Percentiles rank a stretch among this genome's conserved stretches.
Evolutionary conservation across 108 stramenopile genomes (phyloP).

Genomic region (Cyclostephanos invisitatus): DNA sequence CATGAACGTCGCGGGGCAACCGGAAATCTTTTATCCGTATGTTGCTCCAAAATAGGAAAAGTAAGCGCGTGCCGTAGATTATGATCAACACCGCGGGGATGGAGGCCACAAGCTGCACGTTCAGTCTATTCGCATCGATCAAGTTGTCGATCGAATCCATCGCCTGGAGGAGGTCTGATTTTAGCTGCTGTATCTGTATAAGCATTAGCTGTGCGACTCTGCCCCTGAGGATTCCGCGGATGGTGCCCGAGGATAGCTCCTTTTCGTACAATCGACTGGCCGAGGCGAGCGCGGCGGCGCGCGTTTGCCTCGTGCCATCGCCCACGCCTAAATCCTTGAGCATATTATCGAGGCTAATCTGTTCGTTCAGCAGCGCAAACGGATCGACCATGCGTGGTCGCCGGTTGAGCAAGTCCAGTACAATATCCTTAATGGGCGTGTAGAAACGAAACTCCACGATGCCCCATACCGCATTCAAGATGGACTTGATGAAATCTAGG

Average conservation of each 20-base stretch:
- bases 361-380: slow-evolving; percentile 65
- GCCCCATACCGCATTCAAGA: slow-evolving; percentile 47
- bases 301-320: slow-evolving; percentile 63
- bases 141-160: slow-evolving; percentile 77
- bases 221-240: slow-evolving; percentile 62
- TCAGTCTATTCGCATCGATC: slow-evolving; percentile 72
- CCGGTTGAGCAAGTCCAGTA: slow-evolving; percentile 60
- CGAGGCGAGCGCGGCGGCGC: slow-evolving; percentile 55
- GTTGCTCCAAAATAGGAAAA: slow-evolving; percentile 64
- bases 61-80: slow-evolving; percentile 58
- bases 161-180: slow-evolving; percentile 67
- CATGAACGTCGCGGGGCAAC: slow-evolving; percentile 65
- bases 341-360: slow-evolving; percentile 75
- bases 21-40: slow-evolving; percentile 69
- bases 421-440: slow-evolving; percentile 67
- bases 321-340: slow-evolving; percentile 74
- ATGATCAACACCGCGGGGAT: slow-evolving; percentile 73
- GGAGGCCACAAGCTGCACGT: slow-evolving; percentile 74
- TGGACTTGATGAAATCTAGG: slow-evolving; percentile 34
- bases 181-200: slow-evolving; percentile 84
- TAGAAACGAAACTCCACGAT: slow-evolving; percentile 72
- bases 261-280: slow-evolving; percentile 71
- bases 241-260: slow-evolving; percentile 60
- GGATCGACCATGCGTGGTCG: slow-evolving; percentile 61
- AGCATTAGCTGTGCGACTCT: slow-evolving; percentile 67